A percentile compares a stretch with the other conserved stretches of the same genome.
These are phyloP conservation scores for Ceratopteris richardii DNA, from an alignment of 75 land plant species.

Conservation along the genomic window DNA sequence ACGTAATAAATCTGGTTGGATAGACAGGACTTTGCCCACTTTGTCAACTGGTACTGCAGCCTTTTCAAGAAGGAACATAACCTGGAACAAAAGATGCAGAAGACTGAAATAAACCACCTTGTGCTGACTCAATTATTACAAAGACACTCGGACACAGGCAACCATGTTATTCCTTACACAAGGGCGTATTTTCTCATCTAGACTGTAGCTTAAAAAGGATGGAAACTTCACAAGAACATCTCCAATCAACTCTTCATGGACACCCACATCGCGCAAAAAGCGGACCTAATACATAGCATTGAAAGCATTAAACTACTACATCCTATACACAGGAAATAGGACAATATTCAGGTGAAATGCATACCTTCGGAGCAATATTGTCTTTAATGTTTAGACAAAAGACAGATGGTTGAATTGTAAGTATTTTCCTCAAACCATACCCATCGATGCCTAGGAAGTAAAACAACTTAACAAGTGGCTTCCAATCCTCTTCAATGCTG, in stretches of 20 bases:
- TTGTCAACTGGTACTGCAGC: constrained; percentile 64
- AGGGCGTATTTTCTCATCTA: constrained; percentile 79
- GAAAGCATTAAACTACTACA: no score
- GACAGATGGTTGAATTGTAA: constrained; percentile 60
- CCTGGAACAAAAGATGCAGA: constrained; percentile 27
- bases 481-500: constrained; percentile 77
- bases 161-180: no score
- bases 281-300: constrained; percentile 40
- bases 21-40: constrained; percentile 75
- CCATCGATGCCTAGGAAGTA: constrained; percentile 59
- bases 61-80: constrained; percentile 63
- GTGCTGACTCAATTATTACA: no score
- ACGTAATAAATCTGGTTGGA: constrained; percentile 72
- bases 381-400: constrained; percentile 66
- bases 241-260: constrained; percentile 71
- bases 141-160: no score
- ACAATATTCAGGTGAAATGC: no score
- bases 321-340: no score
- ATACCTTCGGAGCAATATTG: constrained; percentile 86
- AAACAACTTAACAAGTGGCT: constrained; percentile 73
- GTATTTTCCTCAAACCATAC: constrained; percentile 74
- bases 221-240: constrained; percentile 71
- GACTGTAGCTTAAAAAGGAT: constrained; percentile 73
- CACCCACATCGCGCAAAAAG: constrained; percentile 75
- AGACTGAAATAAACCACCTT: not conserved